phyloP scores from a whole-genome alignment of 306 rosid genomes.

The Cucumis hystrix region DNA sequence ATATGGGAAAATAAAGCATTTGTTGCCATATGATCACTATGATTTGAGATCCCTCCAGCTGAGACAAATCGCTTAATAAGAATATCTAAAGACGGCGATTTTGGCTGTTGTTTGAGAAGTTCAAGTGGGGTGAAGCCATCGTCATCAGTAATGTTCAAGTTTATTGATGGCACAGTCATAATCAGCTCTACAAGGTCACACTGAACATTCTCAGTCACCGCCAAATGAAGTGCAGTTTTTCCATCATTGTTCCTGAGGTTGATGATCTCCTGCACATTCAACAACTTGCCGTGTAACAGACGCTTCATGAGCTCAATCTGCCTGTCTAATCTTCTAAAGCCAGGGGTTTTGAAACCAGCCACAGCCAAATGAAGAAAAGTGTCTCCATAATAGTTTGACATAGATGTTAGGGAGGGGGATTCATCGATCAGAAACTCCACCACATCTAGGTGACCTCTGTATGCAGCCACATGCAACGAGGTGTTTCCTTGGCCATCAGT shows the following conservation, averaged over 20 bases:
- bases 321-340: slow-evolving; percentile 63
- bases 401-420: slow-evolving; percentile 34
- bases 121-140: slow-evolving; percentile 77
- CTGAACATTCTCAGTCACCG: slow-evolving; percentile 43
- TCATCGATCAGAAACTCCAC: slow-evolving; percentile 41
- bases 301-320: slow-evolving; percentile 57
- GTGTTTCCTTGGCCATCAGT: slow-evolving; percentile 71
- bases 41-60: slow-evolving; percentile 52
- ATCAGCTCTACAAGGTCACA: slow-evolving; percentile 54
- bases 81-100: slow-evolving; percentile 54
- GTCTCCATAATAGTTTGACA: slow-evolving; percentile 56
- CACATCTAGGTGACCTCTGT: slow-evolving; percentile 53
- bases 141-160: slow-evolving; percentile 45
- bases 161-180: slow-evolving; percentile 47
- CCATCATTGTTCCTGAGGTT: slow-evolving; percentile 66
- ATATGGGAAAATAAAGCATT: slow-evolving; percentile 45
- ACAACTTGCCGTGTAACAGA: slow-evolving; percentile 25
- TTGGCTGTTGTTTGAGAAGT: slow-evolving; percentile 46
- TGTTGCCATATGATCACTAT: slow-evolving; percentile 25
- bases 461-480: slow-evolving; percentile 64
- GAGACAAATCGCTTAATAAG: slow-evolving; percentile 55
- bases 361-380: slow-evolving; percentile 82
- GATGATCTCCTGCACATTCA: slow-evolving; percentile 29
- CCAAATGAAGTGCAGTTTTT: slow-evolving; percentile 72
- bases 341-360: slow-evolving; percentile 77